A percentile compares a stretch with the other conserved stretches of the same genome.
Evolutionary conservation across 2,329 filamentous ascomycete species (phyloP).

Genomic region (Pleomassaria siparia): DNA sequence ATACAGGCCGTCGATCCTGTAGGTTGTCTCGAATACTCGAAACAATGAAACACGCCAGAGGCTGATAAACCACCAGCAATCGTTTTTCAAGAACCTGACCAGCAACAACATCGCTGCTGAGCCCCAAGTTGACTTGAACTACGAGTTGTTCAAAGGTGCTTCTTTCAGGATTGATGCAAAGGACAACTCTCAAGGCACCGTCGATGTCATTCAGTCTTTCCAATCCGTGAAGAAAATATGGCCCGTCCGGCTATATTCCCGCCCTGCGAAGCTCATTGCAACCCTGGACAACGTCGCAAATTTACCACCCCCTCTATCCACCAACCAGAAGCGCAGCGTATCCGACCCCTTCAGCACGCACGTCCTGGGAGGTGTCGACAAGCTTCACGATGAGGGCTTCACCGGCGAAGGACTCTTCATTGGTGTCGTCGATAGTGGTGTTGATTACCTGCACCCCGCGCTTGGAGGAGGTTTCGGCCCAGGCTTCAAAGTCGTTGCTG

Average conservation of each 20-base stretch:
- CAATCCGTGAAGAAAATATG: conserved; percentile 3
- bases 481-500: conserved; percentile 60
- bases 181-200: not conserved
- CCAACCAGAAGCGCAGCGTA: not conserved
- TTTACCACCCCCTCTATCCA: not conserved
- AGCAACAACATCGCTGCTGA: not conserved
- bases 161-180: conserved; percentile 2
- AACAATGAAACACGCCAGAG: not conserved
- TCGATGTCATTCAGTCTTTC: not conserved
- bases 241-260: conserved; percentile 1
- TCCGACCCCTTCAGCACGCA: conserved; percentile 28
- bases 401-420: conserved; percentile 51
- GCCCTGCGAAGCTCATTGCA: not conserved
- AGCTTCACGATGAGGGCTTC: conserved; percentile 47
- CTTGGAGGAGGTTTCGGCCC: conserved; percentile 66
- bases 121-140: not conserved
- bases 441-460: conserved; percentile 65
- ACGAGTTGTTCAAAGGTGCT: conserved; percentile 3
- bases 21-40: conserved; percentile 7
- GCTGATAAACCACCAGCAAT: not conserved
- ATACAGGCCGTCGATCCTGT: conserved; percentile 14
- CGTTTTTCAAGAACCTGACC: conserved; percentile 1
- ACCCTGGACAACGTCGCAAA: not conserved
- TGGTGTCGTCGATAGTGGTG: conserved; percentile 47
- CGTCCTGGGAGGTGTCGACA: conserved; percentile 37